A percentile compares a stretch with the other conserved stretches of the same genome.
Conservation (phyloP, 1,139 yeast species). For the Pichia sp. region DNA sequence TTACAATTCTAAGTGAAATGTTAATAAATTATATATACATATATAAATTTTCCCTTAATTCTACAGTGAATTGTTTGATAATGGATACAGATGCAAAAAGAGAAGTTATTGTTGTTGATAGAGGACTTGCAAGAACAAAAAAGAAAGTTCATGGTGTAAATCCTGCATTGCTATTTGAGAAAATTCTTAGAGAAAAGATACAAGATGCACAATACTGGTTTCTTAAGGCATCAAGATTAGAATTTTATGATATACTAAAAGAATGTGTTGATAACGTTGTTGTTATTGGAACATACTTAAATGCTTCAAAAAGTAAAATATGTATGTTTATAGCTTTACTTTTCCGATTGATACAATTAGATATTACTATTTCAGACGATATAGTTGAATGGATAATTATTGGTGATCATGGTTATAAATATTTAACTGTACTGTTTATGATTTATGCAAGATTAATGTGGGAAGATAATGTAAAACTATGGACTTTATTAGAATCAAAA, state of each 20-base stretch:
- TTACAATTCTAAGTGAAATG: too few relatives aligned
- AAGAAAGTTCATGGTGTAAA: constrained; percentile 36
- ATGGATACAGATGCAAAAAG: background rate
- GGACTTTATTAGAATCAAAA: constrained; percentile 45
- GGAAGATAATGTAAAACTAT: constrained; percentile 39
- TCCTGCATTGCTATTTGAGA: constrained; percentile 54
- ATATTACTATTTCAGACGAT: constrained; percentile 30
- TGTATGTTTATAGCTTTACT: constrained; percentile 60
- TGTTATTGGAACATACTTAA: constrained; percentile 45
- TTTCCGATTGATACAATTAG: constrained; percentile 53
- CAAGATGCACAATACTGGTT: constrained; percentile 67
- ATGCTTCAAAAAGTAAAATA: constrained; percentile 40
- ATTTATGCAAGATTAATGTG: constrained; percentile 50
- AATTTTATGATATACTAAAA: constrained; percentile 45
- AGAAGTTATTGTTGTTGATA: constrained; percentile 25
- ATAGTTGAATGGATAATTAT: constrained; percentile 45
- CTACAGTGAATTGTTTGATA: too few relatives aligned
- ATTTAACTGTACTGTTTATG: constrained; percentile 55
- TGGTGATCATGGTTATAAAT: constrained; percentile 56
- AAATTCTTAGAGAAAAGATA: constrained; percentile 62
- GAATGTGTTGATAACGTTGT: constrained; percentile 30
- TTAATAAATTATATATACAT: too few relatives aligned
- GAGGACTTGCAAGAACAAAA: constrained; percentile 30
- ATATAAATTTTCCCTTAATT: too few relatives aligned
- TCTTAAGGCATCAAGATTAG: constrained; percentile 52